Evolutionary conservation across 805 yeast genomes (phyloP), one percentile per base, ranked within the genome.

Genomic region (Jamesozyma piceae): DNA sequence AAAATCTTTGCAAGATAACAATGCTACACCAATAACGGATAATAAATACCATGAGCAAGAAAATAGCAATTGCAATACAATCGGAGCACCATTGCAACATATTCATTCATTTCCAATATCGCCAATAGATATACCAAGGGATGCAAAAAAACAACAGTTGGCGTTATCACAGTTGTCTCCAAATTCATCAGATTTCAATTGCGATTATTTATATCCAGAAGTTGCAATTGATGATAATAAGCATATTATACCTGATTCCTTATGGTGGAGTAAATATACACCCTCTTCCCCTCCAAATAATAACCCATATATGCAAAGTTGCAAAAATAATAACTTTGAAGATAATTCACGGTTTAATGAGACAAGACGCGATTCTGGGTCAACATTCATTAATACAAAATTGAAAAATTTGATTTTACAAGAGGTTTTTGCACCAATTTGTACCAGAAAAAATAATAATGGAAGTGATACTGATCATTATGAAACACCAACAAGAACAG

Each of bases 221-320:
- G 97, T 90, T n/a, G 79, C 84, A 1, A 69, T 90, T 28, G 89
- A 87, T 59, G 97, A 90, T 55, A 90, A 90, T 61, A 80, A 77
- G 45, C 98, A 90, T 62, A 89, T 90, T 43, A 80, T 90, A 27
- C 96, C 97, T 0, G 82, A 80, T 43, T 79, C 88, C 2, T 61
- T 86, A 47, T 75, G 87, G 77, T 75, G 87, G 77, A 72, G 72
- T 46, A 77, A 74, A 43, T 80, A 77, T 53, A 73, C 84, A 4
- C 48, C 49, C n/a, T 64, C 67, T 5, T 58, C 68, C 28, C 62
- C 66, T 10, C 60, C 67, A 29, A 55, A 60, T 40, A 49, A 66
- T 31, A 57, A 43, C 35, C 41, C 57, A 13, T 43, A 29, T 13
- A 18, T 37, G 29, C 5, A 33, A 26, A 18, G 5, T 11, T 4